Evolutionary conservation across 306 rosid genomes (phyloP).

Genomic region (Medicago arabica): DNA sequence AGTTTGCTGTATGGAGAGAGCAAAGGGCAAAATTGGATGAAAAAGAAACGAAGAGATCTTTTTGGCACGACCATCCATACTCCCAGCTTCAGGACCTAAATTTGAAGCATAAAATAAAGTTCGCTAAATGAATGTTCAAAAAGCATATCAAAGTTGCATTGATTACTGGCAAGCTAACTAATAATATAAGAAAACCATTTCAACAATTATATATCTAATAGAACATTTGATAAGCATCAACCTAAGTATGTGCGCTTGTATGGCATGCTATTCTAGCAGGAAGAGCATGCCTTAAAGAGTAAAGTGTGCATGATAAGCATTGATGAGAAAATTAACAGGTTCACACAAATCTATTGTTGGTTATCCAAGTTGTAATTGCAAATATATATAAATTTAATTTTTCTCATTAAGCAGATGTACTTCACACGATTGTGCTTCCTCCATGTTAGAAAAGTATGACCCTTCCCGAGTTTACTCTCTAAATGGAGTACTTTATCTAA

Average conservation of each 20-base stretch:
- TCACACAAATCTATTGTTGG: background rate
- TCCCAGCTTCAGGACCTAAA: constrained; percentile 92
- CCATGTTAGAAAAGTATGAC: background rate
- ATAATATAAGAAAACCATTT: constrained; percentile 19
- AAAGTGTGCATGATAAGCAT: background rate
- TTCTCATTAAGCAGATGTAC: constrained; percentile 1
- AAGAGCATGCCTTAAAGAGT: background rate
- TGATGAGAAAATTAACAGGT: background rate
- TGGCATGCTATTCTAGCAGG: background rate
- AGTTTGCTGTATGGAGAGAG: constrained; percentile 87
- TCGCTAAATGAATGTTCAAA: constrained; percentile 14
- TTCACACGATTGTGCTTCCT: constrained; percentile 4
- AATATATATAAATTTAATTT: background rate
- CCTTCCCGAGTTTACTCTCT: constrained; percentile 2
- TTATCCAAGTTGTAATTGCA: background rate
- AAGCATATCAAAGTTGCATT: constrained; percentile 25
- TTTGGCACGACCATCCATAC: constrained; percentile 76
- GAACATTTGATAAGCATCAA: constrained; percentile 7
- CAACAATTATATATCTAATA: constrained; percentile 1
- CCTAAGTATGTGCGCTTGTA: background rate
- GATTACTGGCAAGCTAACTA: constrained; percentile 6
- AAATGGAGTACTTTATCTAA: background rate
- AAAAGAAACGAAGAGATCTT: constrained; percentile 82
- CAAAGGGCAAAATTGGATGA: constrained; percentile 91
- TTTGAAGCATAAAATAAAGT: constrained; percentile 28